Percentiles rank a stretch among this genome's conserved stretches.
Evolutionary conservation across 2,329 filamentous ascomycete species (phyloP).

Genomic region (Trichoderma endophyticum): DNA sequence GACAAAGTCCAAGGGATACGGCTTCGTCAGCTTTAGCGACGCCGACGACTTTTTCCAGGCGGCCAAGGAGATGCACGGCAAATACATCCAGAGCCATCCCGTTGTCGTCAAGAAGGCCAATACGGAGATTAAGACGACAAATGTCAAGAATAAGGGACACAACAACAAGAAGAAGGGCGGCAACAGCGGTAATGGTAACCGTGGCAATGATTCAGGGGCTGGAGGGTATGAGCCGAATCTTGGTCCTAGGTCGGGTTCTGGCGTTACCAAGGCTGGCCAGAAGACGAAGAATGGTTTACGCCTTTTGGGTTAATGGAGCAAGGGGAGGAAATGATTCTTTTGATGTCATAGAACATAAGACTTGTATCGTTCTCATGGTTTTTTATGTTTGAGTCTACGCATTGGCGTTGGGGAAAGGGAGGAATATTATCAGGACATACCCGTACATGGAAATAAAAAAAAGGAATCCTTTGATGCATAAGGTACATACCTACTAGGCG

Average conservation of each 20-base stretch:
- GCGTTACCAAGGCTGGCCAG: constrained; percentile 59
- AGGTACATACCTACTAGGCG: no score
- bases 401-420: constrained; percentile 7
- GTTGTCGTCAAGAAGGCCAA: constrained; percentile 83
- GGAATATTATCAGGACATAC: not conserved
- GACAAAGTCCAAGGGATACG: constrained; percentile 92
- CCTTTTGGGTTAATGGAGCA: constrained; percentile 49
- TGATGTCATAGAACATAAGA: not conserved
- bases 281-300: constrained; percentile 66
- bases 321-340: no score
- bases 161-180: constrained; percentile 37
- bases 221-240: constrained; percentile 48
- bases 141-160: constrained; percentile 58
- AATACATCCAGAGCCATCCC: constrained; percentile 97
- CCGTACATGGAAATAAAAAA: not conserved
- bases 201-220: constrained; percentile 19
- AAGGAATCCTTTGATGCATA: not conserved
- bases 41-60: constrained; percentile 96
- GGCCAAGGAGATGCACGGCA: constrained; percentile 96
- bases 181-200: constrained; percentile 21
- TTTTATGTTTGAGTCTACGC: not conserved
- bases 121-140: constrained; percentile 81
- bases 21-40: constrained; percentile 93
- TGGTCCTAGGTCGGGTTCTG: constrained; percentile 48
- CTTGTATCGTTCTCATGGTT: no score